phyloP scores from a whole-genome alignment of 192 early-diverging fungal species.

The Entomortierella lignicola region DNA sequence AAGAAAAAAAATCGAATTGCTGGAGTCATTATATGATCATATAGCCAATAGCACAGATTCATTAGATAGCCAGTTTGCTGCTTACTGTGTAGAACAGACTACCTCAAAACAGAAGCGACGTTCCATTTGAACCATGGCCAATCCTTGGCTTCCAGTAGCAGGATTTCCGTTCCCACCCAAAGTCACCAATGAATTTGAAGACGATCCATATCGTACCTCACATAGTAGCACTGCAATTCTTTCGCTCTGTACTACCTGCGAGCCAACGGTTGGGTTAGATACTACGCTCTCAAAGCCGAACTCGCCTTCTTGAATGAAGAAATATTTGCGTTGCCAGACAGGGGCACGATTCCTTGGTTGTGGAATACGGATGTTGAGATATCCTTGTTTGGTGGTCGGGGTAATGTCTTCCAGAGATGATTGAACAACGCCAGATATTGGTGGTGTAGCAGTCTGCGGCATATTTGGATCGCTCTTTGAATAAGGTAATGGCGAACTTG shows the following conservation, averaged over 20 bases:
- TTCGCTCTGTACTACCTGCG: constrained; percentile 62
- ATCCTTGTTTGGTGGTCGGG: constrained; percentile 73
- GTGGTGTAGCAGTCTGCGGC: neutral
- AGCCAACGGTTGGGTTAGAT: constrained; percentile 62
- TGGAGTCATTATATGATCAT: neutral
- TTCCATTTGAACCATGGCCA: constrained; percentile 60
- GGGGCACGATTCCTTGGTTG: constrained; percentile 61
- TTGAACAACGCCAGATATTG: neutral
- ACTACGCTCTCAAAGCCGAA: constrained; percentile 61
- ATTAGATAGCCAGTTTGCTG: neutral
- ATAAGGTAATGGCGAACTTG: constrained; percentile 2
- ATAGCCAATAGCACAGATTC: too few species aligned
- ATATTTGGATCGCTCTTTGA: neutral
- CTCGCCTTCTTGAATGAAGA: constrained; percentile 69
- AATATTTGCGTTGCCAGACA: constrained; percentile 70
- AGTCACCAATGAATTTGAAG: constrained; percentile 45
- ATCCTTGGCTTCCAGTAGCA: constrained; percentile 39
- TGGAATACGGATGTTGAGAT: constrained; percentile 62
- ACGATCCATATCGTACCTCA: constrained; percentile 58
- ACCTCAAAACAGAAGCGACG: constrained; percentile 81
- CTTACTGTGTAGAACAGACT: constrained; percentile 70
- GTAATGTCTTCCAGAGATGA: neutral
- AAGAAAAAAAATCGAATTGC: too few species aligned
- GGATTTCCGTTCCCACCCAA: constrained; percentile 39
- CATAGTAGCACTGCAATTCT: constrained; percentile 68